phyloP scores from a whole-genome alignment of 1,284 basidiomycete genomes.

The Leccinum fallax region DNA sequence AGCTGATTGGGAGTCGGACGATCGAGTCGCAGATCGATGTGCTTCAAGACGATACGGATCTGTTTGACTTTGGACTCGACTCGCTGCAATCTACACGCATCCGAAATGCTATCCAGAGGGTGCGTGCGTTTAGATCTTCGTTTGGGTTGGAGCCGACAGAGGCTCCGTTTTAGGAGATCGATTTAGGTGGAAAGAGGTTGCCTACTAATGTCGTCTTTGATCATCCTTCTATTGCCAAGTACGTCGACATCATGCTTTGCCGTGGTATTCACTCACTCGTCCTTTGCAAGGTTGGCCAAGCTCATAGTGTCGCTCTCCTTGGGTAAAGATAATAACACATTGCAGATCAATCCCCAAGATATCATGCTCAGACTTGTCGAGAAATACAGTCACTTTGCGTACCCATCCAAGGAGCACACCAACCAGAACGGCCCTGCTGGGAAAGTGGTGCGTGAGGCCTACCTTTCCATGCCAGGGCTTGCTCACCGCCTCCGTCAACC shows the following conservation, averaged over 20 bases:
- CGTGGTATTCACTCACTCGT: neutral
- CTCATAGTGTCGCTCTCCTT: conserved; percentile 18
- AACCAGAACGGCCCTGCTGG: conserved; percentile 4
- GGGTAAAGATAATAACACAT: conserved; percentile 10
- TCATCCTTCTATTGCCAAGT: conserved; percentile 31
- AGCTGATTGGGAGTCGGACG: conserved; percentile 20
- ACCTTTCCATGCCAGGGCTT: neutral
- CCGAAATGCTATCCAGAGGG: conserved; percentile 40
- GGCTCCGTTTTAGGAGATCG: conserved; percentile 20
- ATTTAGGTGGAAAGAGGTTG: conserved; percentile 27
- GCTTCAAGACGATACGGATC: conserved; percentile 30
- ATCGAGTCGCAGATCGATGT: conserved; percentile 19
- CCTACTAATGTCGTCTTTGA: conserved; percentile 29
- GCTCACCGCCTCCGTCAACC: neutral
- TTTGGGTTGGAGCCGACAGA: conserved; percentile 7
- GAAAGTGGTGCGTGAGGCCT: conserved; percentile 21
- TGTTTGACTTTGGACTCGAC: neutral
- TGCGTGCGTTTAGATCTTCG: conserved; percentile 5
- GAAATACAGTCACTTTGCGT: conserved; percentile 27
- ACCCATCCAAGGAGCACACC: neutral
- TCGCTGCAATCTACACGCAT: neutral
- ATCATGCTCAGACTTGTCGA: conserved; percentile 30
- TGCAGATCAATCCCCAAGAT: conserved; percentile 14
- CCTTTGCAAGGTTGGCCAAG: conserved; percentile 21
- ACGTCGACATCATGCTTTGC: neutral